A percentile compares a stretch with the other conserved stretches of the same genome.
These are phyloP conservation scores for Sphaerulina musiva DNA, from an alignment of 2,329 filamentous ascomycete genomes.

Conservation along the genomic window DNA sequence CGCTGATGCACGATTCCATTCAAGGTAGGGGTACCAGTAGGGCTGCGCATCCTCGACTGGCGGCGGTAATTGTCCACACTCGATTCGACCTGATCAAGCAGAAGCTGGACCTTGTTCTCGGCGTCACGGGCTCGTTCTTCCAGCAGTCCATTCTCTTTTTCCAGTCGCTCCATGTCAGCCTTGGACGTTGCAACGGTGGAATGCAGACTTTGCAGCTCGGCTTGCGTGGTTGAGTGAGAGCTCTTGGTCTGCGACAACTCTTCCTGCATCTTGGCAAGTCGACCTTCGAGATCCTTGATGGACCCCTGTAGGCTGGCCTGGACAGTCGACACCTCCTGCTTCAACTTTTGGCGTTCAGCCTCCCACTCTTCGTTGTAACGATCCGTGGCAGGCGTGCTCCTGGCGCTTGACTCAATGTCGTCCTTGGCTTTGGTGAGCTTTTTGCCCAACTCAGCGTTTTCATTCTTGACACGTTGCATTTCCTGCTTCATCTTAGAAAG, in stretches of 20 bases:
- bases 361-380: slow-evolving; percentile 61
- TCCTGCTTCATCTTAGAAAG: slow-evolving; percentile 97
- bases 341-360: slow-evolving; percentile 60
- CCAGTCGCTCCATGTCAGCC: slow-evolving; percentile 70
- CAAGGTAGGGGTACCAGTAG: slow-evolving; percentile 25
- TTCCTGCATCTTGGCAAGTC: slow-evolving; percentile 60
- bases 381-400: slow-evolving; percentile 33
- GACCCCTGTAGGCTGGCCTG: slow-evolving; percentile 63
- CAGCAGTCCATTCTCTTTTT: slow-evolving; percentile 71
- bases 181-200: slow-evolving; percentile 42
- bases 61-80: slow-evolving; percentile 93
- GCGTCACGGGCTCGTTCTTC: slow-evolving; percentile 82
- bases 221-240: slow-evolving; percentile 36
- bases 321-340: slow-evolving; percentile 61
- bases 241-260: slow-evolving; percentile 64
- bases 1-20: slow-evolving; percentile 38
- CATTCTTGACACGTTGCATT: slow-evolving; percentile 81
- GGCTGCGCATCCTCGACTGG: slow-evolving; percentile 48
- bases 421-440: slow-evolving; percentile 54
- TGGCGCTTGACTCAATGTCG: slow-evolving; percentile 19
- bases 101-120: slow-evolving; percentile 83
- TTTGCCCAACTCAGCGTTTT: slow-evolving; percentile 73
- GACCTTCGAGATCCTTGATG: slow-evolving; percentile 61
- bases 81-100: slow-evolving; percentile 88
- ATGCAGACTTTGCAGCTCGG: slow-evolving; percentile 50